phyloP scores from a whole-genome alignment of 2,329 filamentous ascomycete genomes.

The Allantophomopsis cytisporea region DNA sequence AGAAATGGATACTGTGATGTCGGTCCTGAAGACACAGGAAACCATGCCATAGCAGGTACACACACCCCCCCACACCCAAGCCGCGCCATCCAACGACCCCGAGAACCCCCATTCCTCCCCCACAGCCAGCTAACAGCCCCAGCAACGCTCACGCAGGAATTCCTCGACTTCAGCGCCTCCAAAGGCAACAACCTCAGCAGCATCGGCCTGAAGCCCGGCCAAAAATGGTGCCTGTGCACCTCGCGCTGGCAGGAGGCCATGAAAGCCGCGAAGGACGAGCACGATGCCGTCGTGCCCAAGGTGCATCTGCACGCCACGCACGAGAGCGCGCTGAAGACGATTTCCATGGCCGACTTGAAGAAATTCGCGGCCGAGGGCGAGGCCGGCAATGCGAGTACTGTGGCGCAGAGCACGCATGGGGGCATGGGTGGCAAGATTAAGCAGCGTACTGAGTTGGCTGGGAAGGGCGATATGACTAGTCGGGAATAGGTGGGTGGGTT shows the following conservation, averaged over 20 bases:
- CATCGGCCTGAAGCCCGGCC: slow-evolving; percentile 40
- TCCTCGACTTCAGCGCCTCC: slow-evolving; percentile 45
- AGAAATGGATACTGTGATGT: slow-evolving; percentile 46
- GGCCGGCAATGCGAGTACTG: slow-evolving; percentile 8
- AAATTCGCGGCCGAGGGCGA: slow-evolving; percentile 14
- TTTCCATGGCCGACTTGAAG: slow-evolving; percentile 19
- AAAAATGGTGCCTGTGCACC: slow-evolving; percentile 51
- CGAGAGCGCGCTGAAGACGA: slow-evolving; percentile 18
- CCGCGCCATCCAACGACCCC: background rate
- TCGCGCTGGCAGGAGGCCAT: slow-evolving; percentile 42
- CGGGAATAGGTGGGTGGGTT: background rate
- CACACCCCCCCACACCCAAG: background rate
- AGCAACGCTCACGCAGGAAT: slow-evolving; percentile 41
- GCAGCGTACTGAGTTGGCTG: slow-evolving; percentile 9
- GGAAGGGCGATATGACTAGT: slow-evolving; percentile 7
- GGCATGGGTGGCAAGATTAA: slow-evolving; percentile 6
- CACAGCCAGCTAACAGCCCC: background rate
- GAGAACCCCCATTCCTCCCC: no score
- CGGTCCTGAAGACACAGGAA: slow-evolving; percentile 37
- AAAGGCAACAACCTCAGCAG: slow-evolving; percentile 43
- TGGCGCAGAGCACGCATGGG: slow-evolving; percentile 7
- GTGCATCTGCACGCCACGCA: slow-evolving; percentile 22
- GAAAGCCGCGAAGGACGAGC: slow-evolving; percentile 5
- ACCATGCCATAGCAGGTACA: slow-evolving; percentile 38
- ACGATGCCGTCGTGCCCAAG: slow-evolving; percentile 14